Evolutionary conservation across 441 rosid species (phyloP), one percentile per base, ranked within the genome.

Genomic region (Adansonia grandidieri): DNA sequence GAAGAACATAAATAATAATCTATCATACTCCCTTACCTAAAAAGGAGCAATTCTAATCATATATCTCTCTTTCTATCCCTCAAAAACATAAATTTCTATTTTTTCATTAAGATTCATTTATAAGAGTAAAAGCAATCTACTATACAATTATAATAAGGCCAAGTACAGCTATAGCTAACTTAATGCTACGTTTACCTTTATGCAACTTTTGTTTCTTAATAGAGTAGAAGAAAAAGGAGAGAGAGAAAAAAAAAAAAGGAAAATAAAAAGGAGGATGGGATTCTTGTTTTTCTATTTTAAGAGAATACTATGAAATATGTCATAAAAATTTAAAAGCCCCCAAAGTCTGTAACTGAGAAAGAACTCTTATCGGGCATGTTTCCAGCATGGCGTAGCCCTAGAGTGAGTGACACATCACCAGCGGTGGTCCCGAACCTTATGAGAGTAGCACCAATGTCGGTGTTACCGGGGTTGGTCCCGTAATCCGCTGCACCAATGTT

Each of bases 391-490:
- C 91, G 99, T 74, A 96, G 84, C 87, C 99, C 99, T 82, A 96
- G 87, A 50, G 97, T 96, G 86, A 96, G 97, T 11, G 99, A 96
- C 79, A 96, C 99, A 74, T 96, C 97, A 13, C 96, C 96, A 48
- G 85, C 80, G 20, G 93, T 82, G 82, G 96, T 84, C 90, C 98
- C 96, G 22, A 89, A 88, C 79, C 95, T 86, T 75, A 92, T 86
- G 32, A 86, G 88, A n/a, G 87, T 71, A 1, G 91, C 76, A 6
- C 88, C 87, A 13, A 81, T 81, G 74, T 66, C 82, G 17, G 84
- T 83, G 71, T 77, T 77, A 75, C 64, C 88, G 44, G 84, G 6
- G 58, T 77, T 81, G 87, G 88, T 83, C 83, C 88, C 89, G 66
- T 84, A 89, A 64, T 84, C 90, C 44, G 71, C 84, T 9, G 82